Base-by-base conservation (phyloP, 495 filamentous ascomycete species). In the Podospora pseudocomata region DNA sequence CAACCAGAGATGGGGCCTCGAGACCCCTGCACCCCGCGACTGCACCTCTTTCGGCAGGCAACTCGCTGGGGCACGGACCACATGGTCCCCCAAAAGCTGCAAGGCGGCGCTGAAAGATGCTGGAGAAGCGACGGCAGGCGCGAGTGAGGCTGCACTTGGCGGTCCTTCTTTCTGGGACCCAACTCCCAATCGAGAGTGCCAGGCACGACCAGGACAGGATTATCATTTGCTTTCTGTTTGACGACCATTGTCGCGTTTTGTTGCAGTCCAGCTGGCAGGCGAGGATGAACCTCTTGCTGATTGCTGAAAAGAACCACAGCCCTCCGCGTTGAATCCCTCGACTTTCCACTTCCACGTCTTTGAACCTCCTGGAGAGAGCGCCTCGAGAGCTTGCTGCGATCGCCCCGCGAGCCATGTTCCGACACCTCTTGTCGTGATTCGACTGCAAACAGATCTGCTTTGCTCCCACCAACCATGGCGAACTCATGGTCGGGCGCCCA, bases 381-480 rank as follows among this genome's bases (percentile, higher is more conserved):
- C 39, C 39, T 49, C 39, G 39, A 49, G 39, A 49, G 39, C 39
- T 49, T 49, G 39, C 39, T 11, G 39, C 13, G 15, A 9, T 9
- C 59, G 59, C 2, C 34, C 34, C 27, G 30, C 11, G 19, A 63
- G 61, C 61, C 61, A 63, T 32, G 63, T 62, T 27, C 56, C 59
- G 32, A 49, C 60, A 57, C 66, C 69, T 74, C 71, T 71, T 67
- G 71, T 63, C 66, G 72, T 67, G 39, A 70, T 61, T 67, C 61
- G 61, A 63, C 61, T 39, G 16, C 61, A 58, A 55, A 53, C 15
- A 26, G 23, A 26, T 34, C 30, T 61, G 11, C 26, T 61, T 61
- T 18, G 34, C 18, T 19, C 34, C 61, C 16, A 63, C 18, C 66
- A 59, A 76, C 66, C 58, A 82, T 82, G 80, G 78, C 78, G 66